Percentiles rank a stretch among this genome's conserved stretches.
These are phyloP conservation scores for Triticum dicoccoides DNA, from an alignment of 176 grass and related monocot species.

Conservation along the genomic window DNA sequence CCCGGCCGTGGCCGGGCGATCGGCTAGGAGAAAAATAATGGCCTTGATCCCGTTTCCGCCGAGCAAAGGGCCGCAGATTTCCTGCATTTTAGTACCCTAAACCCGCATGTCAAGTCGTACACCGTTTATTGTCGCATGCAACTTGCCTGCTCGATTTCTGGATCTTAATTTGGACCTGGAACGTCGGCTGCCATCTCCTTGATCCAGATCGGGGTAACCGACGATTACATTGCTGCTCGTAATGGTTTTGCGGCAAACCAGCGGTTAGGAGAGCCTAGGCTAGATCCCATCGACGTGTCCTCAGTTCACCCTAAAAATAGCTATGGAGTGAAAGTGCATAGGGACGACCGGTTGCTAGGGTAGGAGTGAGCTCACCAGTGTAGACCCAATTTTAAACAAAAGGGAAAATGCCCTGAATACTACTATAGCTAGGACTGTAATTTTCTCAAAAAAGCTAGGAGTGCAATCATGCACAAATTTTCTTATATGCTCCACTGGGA, in stretches of 20 bases:
- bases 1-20: neutral
- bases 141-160: neutral
- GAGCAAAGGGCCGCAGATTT: neutral
- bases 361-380: neutral
- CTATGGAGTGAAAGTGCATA: neutral
- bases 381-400: neutral
- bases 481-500: too few species aligned
- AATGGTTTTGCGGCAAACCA: neutral
- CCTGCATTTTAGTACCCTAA: neutral
- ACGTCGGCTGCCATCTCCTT: neutral
- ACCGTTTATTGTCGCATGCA: neutral
- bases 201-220: neutral
- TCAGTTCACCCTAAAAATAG: neutral
- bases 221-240: neutral
- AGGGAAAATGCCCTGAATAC: neutral
- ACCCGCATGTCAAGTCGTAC: neutral
- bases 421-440: too few species aligned
- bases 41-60: neutral
- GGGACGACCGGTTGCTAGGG: neutral
- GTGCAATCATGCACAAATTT: too few species aligned
- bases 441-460: too few species aligned
- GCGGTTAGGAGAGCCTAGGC: neutral
- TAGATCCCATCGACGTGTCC: neutral
- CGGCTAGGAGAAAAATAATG: neutral
- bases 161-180: neutral